These are phyloP conservation scores for Gossypium schwendimanii DNA, from an alignment of 441 rosid genomes.

Conservation along the genomic window DNA sequence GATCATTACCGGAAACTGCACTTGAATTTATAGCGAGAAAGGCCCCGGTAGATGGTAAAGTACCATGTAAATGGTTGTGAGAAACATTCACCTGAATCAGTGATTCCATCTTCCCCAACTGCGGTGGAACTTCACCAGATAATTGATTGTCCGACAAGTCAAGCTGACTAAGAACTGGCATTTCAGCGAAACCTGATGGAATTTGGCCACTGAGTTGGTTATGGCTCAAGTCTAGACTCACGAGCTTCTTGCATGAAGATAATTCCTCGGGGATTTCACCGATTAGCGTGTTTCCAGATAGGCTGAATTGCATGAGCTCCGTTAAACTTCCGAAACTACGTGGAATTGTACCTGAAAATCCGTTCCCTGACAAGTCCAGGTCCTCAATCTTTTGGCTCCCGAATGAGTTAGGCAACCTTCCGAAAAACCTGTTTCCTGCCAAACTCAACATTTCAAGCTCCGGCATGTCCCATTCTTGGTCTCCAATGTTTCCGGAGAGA, in stretches of 20 bases:
- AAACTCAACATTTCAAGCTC: slow-evolving; percentile 71
- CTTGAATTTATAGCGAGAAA: slow-evolving; percentile 72
- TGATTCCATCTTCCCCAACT: slow-evolving; percentile 53
- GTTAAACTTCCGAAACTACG: slow-evolving; percentile 30
- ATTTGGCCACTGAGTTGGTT: slow-evolving; percentile 60
- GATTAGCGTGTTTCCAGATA: slow-evolving; percentile 43
- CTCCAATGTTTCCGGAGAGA: slow-evolving; percentile 45
- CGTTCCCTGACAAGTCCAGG: slow-evolving; percentile 55
- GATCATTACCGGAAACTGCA: slow-evolving; percentile 57
- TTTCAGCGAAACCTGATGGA: slow-evolving; percentile 43
- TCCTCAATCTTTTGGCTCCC: slow-evolving; percentile 53
- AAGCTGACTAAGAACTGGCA: slow-evolving; percentile 69
- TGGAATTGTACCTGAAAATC: slow-evolving; percentile 51
- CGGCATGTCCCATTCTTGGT: slow-evolving; percentile 55
- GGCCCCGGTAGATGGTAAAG: slow-evolving; percentile 57
- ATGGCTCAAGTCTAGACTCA: slow-evolving; percentile 63
- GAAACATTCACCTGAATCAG: slow-evolving; percentile 78
- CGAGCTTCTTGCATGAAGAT: slow-evolving; percentile 65
- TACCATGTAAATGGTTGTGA: slow-evolving; percentile 60
- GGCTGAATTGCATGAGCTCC: slow-evolving; percentile 54
- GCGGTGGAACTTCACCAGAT: slow-evolving; percentile 51
- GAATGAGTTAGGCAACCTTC: slow-evolving; percentile 47
- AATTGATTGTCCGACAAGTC: slow-evolving; percentile 63
- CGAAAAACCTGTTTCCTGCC: slow-evolving; percentile 46
- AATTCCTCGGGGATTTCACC: slow-evolving; percentile 63